phyloP scores from a whole-genome alignment of 176 grass and related monocot species.

The Carex myosuroides region DNA sequence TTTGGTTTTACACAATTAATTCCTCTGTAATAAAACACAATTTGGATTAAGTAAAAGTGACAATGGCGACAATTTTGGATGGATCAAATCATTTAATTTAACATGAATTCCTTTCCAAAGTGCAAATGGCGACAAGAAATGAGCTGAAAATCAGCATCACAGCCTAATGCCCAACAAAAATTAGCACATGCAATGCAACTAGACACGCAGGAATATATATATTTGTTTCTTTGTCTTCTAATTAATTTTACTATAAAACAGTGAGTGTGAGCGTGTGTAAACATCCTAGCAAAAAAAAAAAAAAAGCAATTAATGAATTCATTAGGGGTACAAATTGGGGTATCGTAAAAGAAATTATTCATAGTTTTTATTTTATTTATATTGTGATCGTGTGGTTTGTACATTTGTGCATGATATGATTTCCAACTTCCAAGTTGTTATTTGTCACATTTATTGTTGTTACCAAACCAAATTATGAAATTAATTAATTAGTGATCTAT shows the following conservation, averaged over 20 bases:
- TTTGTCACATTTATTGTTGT: conserved; percentile 8
- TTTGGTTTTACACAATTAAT: neutral
- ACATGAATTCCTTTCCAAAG: conserved; percentile 18
- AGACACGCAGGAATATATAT: no score
- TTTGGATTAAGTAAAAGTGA: neutral
- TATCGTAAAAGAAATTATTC: neutral
- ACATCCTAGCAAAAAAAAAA: neutral
- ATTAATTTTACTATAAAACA: neutral
- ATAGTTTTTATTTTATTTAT: conserved; percentile 9
- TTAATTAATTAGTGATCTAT: neutral
- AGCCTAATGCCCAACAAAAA: conserved; percentile 10
- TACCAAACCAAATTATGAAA: conserved; percentile 5
- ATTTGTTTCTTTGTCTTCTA: neutral
- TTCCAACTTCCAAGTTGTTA: conserved; percentile 18
- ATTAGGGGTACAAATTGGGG: neutral
- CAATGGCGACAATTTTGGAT: neutral
- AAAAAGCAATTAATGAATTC: neutral
- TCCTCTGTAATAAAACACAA: neutral
- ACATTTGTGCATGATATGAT: conserved; percentile 3
- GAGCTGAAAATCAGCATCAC: conserved; percentile 13
- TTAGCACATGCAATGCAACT: no score
- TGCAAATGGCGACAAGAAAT: conserved; percentile 18
- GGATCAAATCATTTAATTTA: conserved; percentile 1
- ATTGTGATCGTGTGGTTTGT: conserved; percentile 19
- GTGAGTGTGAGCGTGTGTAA: neutral